Percentiles rank a stretch among this genome's conserved stretches.
These are phyloP conservation scores for Cucumis cinereus DNA, from an alignment of 306 rosid genomes.

Conservation along the genomic window DNA sequence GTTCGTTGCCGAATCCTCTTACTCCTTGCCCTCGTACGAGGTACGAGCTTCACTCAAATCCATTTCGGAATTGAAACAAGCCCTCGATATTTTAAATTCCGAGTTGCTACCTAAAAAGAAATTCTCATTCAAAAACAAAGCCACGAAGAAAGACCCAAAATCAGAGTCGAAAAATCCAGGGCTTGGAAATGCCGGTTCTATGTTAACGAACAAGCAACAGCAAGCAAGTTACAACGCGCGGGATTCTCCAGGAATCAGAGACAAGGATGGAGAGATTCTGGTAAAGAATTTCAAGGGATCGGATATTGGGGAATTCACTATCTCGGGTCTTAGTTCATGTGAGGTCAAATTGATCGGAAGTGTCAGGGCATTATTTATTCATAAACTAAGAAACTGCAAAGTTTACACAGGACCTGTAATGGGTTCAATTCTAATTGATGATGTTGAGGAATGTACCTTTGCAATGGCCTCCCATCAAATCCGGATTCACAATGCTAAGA, in stretches of 20 bases:
- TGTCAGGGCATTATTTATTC: conserved; percentile 57
- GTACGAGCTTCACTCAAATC: conserved; percentile 65
- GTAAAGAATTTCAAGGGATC: conserved; percentile 30
- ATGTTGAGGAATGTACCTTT: conserved; percentile 51
- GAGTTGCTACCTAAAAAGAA: conserved; percentile 59
- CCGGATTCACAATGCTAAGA: conserved; percentile 59
- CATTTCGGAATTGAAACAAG: conserved; percentile 39
- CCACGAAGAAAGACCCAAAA: conserved; percentile 26
- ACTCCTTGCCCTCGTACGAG: conserved; percentile 64
- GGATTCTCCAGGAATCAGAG: conserved; percentile 52
- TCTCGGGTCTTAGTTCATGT: conserved; percentile 73
- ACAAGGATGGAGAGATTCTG: conserved; percentile 35
- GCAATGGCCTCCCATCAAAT: conserved; percentile 77
- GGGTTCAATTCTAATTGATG: conserved; percentile 60
- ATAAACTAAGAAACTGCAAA: conserved; percentile 47
- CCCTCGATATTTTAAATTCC: conserved; percentile 32
- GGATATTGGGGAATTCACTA: conserved; percentile 59
- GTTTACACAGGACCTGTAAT: conserved; percentile 57
- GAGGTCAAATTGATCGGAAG: conserved; percentile 63
- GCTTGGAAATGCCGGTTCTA: conserved; percentile 7
- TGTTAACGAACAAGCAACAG: neutral
- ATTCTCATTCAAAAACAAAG: conserved; percentile 58
- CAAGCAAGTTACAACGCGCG: conserved; percentile 19
- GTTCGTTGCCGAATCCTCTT: conserved; percentile 64
- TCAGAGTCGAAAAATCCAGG: conserved; percentile 10